These are phyloP conservation scores for Thermoascus crustaceus DNA, from an alignment of 2,329 filamentous ascomycete species.

Conservation along the genomic window DNA sequence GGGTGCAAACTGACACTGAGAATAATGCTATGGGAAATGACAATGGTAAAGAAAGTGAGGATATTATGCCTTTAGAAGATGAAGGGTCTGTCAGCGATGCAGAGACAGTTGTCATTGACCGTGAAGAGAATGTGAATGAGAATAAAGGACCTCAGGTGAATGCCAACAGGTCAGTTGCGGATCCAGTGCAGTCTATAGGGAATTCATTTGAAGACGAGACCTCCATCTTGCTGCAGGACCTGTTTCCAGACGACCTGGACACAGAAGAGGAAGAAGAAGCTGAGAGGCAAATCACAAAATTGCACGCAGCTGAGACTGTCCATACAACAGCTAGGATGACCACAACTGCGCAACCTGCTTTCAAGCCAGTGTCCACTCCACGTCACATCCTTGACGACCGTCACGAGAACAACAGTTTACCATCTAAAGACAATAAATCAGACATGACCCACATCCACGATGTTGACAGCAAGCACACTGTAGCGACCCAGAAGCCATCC, in stretches of 20 bases:
- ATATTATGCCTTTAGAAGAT: background rate
- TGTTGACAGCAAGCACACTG: too few relatives aligned
- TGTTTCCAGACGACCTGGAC: slow-evolving; percentile 13
- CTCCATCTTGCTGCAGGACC: slow-evolving; percentile 20
- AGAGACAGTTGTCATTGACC: background rate
- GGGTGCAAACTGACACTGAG: background rate
- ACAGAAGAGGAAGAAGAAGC: slow-evolving; percentile 7
- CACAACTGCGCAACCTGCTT: too few relatives aligned
- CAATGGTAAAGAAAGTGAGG: background rate
- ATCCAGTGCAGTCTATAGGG: background rate
- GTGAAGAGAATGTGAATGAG: slow-evolving; percentile 1
- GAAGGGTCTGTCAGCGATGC: background rate
- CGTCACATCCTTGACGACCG: too few relatives aligned
- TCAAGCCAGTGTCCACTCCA: too few relatives aligned
- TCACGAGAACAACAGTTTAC: too few relatives aligned
- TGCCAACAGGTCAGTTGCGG: background rate
- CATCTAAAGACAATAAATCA: too few relatives aligned
- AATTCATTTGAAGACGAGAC: slow-evolving; percentile 29
- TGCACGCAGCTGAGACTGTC: background rate
- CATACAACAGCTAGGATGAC: too few relatives aligned
- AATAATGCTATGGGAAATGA: background rate
- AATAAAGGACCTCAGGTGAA: background rate
- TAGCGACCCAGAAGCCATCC: background rate
- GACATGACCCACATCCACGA: too few relatives aligned
- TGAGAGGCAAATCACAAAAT: background rate